Base-by-base conservation (phyloP, 805 yeast genomes). In the Kodamaea laetipori region DNA sequence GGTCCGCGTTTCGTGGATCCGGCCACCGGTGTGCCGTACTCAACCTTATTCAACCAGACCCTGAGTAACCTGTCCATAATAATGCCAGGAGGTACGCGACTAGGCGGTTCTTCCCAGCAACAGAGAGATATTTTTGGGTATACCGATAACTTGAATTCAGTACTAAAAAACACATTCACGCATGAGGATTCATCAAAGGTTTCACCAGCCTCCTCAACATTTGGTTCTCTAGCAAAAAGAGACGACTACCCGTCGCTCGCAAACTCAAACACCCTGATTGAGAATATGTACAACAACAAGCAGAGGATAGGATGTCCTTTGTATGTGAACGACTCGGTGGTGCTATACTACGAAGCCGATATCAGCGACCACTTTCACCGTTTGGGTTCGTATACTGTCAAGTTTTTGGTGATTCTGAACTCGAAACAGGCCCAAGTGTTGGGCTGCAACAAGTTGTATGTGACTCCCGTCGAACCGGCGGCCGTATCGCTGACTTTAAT, bases 361-460 rank as follows among this genome's bases (percentile, higher is more conserved):
- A 50, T 70, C n/a, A 54, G 48, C 53, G 70, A 54, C 56, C 78
- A 37, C 47, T 69, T 21, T 47, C 65, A 69, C 11, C 56, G 59
- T 4, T 60, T 77, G 40, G 81, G 82, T 0, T 69, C 81, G 1
- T 78, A 73, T 50, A 56, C 63, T 3, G 67, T 71, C 6, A 47
- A 56, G 28, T 68, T 78, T 47, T 56, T 74, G 2, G 60, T 78
- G 7, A 58, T 77, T 13, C 59, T 68, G 16, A 71, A 76, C 37
- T 68, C 66, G 41, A 57, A 53, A 2, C 47, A 55, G 6, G n/a
- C 36, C 11, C 41, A 54, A 2, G 23, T 42, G 2, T 53, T 81
- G 8, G 80, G 78, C 1, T 83, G 87, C 48, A 59, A 72, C 15
- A 52, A 59, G 12, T 59, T 75, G 4, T 69, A 69, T 48, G 71